These are phyloP conservation scores for Gnomoniopsis smithogilvyi DNA, from an alignment of 2,329 filamentous ascomycete species.

Conservation along the genomic window DNA sequence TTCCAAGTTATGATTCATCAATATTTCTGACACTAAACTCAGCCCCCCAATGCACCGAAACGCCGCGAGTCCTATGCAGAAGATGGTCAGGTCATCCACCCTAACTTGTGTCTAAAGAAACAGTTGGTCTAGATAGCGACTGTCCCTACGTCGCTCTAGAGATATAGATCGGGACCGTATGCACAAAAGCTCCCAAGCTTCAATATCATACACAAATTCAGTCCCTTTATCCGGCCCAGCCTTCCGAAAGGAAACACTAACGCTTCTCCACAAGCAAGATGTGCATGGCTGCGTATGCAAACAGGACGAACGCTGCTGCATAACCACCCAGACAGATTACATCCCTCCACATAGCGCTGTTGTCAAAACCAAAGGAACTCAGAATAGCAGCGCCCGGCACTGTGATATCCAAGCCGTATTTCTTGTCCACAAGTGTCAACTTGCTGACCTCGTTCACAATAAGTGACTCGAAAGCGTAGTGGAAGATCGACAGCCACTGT, in stretches of 20 bases:
- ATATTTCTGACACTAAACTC: slow-evolving; percentile 20
- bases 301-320: slow-evolving; percentile 75
- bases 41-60: slow-evolving; percentile 18
- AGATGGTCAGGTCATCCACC: neutral
- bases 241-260: slow-evolving; percentile 35
- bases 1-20: slow-evolving; percentile 20
- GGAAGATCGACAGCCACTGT: slow-evolving; percentile 93
- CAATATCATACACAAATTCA: slow-evolving; percentile 2
- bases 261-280: slow-evolving; percentile 86
- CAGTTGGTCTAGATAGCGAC: slow-evolving; percentile 8
- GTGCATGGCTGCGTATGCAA: slow-evolving; percentile 93
- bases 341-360: slow-evolving; percentile 80
- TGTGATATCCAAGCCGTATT: slow-evolving; percentile 94
- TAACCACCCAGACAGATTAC: slow-evolving; percentile 79
- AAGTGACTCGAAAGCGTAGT: slow-evolving; percentile 93
- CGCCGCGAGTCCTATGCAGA: slow-evolving; percentile 22
- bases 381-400: slow-evolving; percentile 93
- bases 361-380: slow-evolving; percentile 92
- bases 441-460: slow-evolving; percentile 97
- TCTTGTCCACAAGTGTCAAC: slow-evolving; percentile 84
- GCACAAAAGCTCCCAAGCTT: neutral
- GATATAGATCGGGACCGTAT: neutral
- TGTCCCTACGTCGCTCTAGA: neutral
- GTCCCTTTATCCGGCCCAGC: neutral
- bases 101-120: slow-evolving; percentile 1